These are phyloP conservation scores for Decorospora gaudefroyi DNA, from an alignment of 2,329 filamentous ascomycete species.

Conservation along the genomic window DNA sequence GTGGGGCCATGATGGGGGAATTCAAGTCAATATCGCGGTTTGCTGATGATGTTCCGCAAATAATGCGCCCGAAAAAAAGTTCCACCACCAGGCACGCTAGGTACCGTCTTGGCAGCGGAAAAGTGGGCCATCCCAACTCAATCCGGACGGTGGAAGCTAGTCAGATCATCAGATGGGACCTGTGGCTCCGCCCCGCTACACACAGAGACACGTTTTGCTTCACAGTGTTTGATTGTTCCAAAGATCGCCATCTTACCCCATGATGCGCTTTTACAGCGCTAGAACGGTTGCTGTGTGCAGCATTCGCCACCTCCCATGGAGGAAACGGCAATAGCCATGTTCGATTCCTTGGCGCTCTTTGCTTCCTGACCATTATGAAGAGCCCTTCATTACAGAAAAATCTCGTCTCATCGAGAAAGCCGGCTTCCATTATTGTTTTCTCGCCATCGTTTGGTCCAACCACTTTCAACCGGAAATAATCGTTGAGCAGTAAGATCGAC, in stretches of 20 bases:
- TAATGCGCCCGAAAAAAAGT: slow-evolving; percentile 21
- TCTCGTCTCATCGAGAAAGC: too few species aligned
- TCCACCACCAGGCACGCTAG: slow-evolving; percentile 6
- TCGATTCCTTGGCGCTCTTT: too few species aligned
- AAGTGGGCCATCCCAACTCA: slow-evolving; percentile 12
- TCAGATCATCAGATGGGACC: slow-evolving; percentile 1
- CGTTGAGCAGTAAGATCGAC: slow-evolving; percentile 12
- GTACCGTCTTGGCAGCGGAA: too few species aligned
- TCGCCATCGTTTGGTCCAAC: too few species aligned
- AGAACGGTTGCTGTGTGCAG: slow-evolving; percentile 1
- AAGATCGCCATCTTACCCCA: neutral
- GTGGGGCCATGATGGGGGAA: slow-evolving; percentile 42
- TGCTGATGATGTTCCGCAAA: neutral
- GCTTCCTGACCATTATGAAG: too few species aligned
- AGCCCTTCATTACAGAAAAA: too few species aligned
- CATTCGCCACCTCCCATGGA: too few species aligned
- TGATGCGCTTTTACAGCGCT: slow-evolving; percentile 10
- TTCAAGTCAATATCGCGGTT: neutral
- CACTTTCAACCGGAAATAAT: slow-evolving; percentile 1
- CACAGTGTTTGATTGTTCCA: neutral
- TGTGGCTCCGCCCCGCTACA: slow-evolving; percentile 1
- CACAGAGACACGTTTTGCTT: slow-evolving; percentile 1
- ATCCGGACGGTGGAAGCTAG: too few species aligned
- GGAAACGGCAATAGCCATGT: too few species aligned
- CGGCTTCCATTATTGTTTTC: too few species aligned